Conservation (phyloP, 1,284 basidiomycete genomes). For the Tilletia setariae region DNA sequence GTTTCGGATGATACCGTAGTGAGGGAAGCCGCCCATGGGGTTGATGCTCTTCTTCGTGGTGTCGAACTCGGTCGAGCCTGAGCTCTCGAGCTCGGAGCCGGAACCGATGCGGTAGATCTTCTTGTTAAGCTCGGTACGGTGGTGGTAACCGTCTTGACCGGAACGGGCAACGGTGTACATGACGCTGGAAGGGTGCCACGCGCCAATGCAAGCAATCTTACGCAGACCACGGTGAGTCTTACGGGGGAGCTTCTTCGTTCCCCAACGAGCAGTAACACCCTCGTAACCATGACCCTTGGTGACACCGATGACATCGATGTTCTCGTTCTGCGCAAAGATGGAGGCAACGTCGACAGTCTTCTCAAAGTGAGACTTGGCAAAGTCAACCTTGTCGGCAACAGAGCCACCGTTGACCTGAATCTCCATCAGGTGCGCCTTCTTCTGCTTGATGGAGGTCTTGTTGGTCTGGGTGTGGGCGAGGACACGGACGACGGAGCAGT, state of each 20-base stretch:
- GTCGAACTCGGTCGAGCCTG: conserved; percentile 74
- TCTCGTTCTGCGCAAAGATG: conserved; percentile 95
- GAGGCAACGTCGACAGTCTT: conserved; percentile 83
- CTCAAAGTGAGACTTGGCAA: conserved; percentile 91
- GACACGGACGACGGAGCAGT: conserved; percentile 99
- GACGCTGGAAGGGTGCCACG: conserved; percentile 98
- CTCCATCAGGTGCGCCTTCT: conserved; percentile 99
- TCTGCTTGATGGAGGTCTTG: conserved; percentile 96
- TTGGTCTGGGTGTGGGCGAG: conserved; percentile 92
- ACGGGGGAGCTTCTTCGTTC: conserved; percentile 95
- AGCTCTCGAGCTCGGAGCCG: conserved; percentile 69
- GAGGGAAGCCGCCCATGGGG: conserved; percentile 98
- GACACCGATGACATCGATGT: conserved; percentile 93
- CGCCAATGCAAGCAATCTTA: conserved; percentile 95
- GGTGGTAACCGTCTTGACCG: conserved; percentile 98
- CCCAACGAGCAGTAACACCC: conserved; percentile 99
- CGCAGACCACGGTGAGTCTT: conserved; percentile 99
- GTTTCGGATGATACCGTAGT: conserved; percentile 98
- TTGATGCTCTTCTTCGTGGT: conserved; percentile 76
- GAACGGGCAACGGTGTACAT: conserved; percentile 99
- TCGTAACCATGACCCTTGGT: conserved; percentile 99
- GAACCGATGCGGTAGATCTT: conserved; percentile 88
- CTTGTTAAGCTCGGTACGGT: conserved; percentile 92
- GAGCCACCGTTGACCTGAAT: conserved; percentile 99
- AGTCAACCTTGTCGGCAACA: conserved; percentile 95